A percentile compares a stretch with the other conserved stretches of the same genome.
Evolutionary conservation across 805 yeast genomes (phyloP).

Genomic region (Kurtzmaniella fragi): DNA sequence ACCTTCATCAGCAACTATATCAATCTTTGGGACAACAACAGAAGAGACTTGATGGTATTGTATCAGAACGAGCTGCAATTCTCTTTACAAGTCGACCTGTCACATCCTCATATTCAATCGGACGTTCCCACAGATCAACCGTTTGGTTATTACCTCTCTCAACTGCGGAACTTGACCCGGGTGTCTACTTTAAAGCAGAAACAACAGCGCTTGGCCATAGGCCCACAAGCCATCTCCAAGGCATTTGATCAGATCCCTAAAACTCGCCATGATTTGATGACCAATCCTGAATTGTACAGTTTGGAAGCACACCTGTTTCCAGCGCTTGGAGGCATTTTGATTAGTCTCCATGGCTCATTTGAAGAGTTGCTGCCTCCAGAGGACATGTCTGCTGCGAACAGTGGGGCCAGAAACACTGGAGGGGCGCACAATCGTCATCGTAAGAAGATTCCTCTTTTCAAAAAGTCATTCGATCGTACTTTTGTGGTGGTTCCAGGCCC

Average conservation of each 20-base stretch:
- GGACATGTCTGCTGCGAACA: constrained; percentile 15
- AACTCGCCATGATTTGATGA: constrained; percentile 64
- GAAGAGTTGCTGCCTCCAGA: constrained; percentile 63
- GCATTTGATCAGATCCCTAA: constrained; percentile 69
- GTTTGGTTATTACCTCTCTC: constrained; percentile 65
- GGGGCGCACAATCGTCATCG: constrained; percentile 12
- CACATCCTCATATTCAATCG: constrained; percentile 48
- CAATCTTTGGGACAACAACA: constrained; percentile 75
- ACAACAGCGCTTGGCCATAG: constrained; percentile 55
- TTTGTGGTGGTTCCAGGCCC: constrained; percentile 72
- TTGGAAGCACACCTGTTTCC: constrained; percentile 74
- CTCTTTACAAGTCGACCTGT: constrained; percentile 70
- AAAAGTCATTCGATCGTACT: constrained; percentile 81
- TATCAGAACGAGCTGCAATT: constrained; percentile 84
- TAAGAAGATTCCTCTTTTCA: constrained; percentile 38
- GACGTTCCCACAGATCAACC: constrained; percentile 18
- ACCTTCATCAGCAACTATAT: constrained; percentile 72
- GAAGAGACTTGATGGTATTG: constrained; percentile 62
- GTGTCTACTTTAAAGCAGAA: constrained; percentile 54
- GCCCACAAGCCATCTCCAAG: constrained; percentile 60
- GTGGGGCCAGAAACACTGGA: constrained; percentile 12
- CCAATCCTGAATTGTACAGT: constrained; percentile 61
- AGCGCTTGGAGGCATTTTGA: constrained; percentile 69
- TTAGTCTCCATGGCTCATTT: constrained; percentile 80
- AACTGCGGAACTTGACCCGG: constrained; percentile 72